A percentile compares a stretch with the other conserved stretches of the same genome.
Evolutionary conservation across 2,329 filamentous ascomycete species (phyloP).

Genomic region (Colletotrichum sp.): DNA sequence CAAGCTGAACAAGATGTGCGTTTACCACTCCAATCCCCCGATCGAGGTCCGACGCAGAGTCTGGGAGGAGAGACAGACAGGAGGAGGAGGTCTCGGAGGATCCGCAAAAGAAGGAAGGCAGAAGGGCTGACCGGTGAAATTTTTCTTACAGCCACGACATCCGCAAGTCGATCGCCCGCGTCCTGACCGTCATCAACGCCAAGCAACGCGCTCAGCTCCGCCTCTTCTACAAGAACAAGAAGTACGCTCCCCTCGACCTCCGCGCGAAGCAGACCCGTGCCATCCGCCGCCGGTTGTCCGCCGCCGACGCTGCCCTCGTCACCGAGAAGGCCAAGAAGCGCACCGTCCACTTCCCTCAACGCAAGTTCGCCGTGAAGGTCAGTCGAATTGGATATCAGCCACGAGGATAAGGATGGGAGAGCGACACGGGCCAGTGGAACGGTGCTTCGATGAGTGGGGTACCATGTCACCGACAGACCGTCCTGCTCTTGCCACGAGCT

Average conservation of each 20-base stretch:
- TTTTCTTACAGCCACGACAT: conserved; percentile 80
- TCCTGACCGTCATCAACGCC: conserved; percentile 99
- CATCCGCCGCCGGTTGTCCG: conserved; percentile 93
- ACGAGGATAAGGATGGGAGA: neutral
- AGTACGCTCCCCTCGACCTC: conserved; percentile 98
- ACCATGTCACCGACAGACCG: neutral
- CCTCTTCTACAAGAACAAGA: conserved; percentile 99
- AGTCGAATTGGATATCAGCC: conserved; percentile 13
- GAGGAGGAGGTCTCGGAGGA: neutral
- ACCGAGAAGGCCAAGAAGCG: conserved; percentile 98
- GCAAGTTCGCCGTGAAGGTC: conserved; percentile 99
- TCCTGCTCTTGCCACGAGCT: neutral
- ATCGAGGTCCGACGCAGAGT: neutral
- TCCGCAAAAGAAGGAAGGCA: neutral
- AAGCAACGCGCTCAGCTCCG: conserved; percentile 98
- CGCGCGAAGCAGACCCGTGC: conserved; percentile 98
- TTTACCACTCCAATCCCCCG: conserved; percentile 18
- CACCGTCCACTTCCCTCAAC: conserved; percentile 93
- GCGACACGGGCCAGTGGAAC: neutral
- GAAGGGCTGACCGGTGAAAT: conserved; percentile 14
- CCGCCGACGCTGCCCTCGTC: conserved; percentile 83
- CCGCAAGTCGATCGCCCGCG: conserved; percentile 98
- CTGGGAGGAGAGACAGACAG: conserved; percentile 2
- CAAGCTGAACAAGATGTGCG: conserved; percentile 98
- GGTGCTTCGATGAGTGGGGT: neutral